A percentile compares a stretch with the other conserved stretches of the same genome.
phyloP scores from a whole-genome alignment of 2,329 filamentous ascomycete species.

The Ophiosphaerella korrae region DNA sequence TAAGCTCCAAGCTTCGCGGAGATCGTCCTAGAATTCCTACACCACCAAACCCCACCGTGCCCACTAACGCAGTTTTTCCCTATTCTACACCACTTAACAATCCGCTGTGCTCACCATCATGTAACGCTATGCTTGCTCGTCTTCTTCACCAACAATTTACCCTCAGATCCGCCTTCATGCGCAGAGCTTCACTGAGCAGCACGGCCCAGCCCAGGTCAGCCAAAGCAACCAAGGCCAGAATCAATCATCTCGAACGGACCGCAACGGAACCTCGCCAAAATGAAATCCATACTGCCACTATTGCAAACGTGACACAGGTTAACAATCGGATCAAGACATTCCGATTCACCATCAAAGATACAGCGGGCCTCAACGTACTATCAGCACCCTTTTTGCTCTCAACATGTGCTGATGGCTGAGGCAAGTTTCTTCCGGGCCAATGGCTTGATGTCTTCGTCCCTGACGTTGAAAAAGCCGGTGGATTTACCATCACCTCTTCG shows the following conservation, averaged over 20 bases:
- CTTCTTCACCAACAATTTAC: conserved; percentile 15
- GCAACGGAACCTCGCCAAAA: conserved; percentile 73
- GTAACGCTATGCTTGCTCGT: conserved; percentile 20
- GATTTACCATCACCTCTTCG: conserved; percentile 85
- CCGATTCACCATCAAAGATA: conserved; percentile 62
- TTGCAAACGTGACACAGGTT: conserved; percentile 66
- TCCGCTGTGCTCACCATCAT: conserved; percentile 14
- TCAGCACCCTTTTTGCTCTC: conserved; percentile 28
- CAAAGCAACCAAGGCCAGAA: conserved; percentile 29
- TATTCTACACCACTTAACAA: conserved; percentile 7
- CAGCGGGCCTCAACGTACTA: conserved; percentile 56
- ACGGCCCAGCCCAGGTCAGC: conserved; percentile 40
- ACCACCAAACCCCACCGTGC: conserved; percentile 16
- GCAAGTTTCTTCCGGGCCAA: conserved; percentile 78
- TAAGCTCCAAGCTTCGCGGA: too few relatives aligned
- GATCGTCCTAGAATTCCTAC: too few relatives aligned
- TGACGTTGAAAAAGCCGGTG: conserved; percentile 70
- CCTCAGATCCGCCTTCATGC: conserved; percentile 13
- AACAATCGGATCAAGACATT: conserved; percentile 73
- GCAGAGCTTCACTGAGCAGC: conserved; percentile 30
- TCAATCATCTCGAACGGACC: conserved; percentile 71
- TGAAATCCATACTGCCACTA: conserved; percentile 65
- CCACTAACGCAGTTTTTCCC: conserved; percentile 26
- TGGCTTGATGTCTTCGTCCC: conserved; percentile 87
- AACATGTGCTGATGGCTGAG: conserved; percentile 36